Evolutionary conservation across 1,284 basidiomycete genomes (phyloP), one percentile per base, ranked within the genome.

Genomic region (Apiotrichum brassicae): DNA sequence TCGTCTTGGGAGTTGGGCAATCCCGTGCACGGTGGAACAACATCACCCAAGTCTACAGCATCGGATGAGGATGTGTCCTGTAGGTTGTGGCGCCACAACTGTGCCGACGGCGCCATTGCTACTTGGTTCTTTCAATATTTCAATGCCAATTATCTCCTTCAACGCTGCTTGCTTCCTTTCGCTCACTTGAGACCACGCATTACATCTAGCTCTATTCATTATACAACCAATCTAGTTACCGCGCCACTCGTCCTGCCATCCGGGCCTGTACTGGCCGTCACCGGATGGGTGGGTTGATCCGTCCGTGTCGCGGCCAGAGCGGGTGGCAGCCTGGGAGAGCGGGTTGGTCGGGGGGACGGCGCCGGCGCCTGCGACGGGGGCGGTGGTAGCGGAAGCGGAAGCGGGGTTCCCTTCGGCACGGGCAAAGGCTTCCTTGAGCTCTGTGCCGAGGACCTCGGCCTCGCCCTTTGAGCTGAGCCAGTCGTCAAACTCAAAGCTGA

Each of bases 241-340:
- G 16, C 33, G 33, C 33, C 12, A 7, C 7, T 7, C n/a, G 33
- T 34, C n/a, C 33, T 34, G 11, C 33, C 33, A 34, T 13, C n/a
- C 33, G 16, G 11, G 12, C 33, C 16, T 34, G 33, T 34, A 34
- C 33, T 34, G 12, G 11, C 13, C 33, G 33, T 48, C 46, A 6
- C 46, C 46, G 14, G 46, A 48, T 1, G 46, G 46, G 32, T 48
- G 46, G 4, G 46, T 48, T 12, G 47, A 48, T 20, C 41, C 47
- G 34, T 48, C 47, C 11, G 28, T 25, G 34, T 48, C 47, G 34
- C 47, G 47, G 13, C 47, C 47, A 4, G 19, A 5, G 13, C 26
- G 32, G 2, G 22, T 18, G 40, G 19, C 47, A 3, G 5, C 19
- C 40, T 48, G 46, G 33, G 7, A 26, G 4, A 14, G 43, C 28